Conservation (phyloP, 768 basidiomycete species). For the Serendipita sp. region DNA sequence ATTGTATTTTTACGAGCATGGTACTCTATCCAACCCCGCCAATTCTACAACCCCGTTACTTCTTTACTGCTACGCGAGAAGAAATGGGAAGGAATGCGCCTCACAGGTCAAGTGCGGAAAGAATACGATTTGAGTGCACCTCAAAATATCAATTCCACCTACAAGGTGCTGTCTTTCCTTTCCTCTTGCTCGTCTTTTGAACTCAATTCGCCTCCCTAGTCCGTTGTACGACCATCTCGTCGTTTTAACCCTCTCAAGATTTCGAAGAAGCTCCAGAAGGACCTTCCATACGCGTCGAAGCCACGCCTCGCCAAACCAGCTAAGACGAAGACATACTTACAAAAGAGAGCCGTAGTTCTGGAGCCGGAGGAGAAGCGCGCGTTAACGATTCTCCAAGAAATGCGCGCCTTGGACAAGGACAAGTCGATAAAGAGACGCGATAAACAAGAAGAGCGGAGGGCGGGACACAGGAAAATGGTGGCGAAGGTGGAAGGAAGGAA, state of each 20-base stretch:
- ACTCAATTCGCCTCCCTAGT: conserved; percentile 16
- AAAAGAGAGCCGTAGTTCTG: conserved; percentile 88
- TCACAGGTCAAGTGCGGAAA: conserved; percentile 84
- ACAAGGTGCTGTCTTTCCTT: conserved; percentile 34
- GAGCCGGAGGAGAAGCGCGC: conserved; percentile 93
- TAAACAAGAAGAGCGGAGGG: conserved; percentile 72
- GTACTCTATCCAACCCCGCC: conserved; percentile 89
- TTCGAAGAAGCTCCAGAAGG: conserved; percentile 77
- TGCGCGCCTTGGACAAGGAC: conserved; percentile 80
- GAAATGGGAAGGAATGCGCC: conserved; percentile 84
- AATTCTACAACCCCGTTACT: conserved; percentile 93
- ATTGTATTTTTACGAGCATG: conserved; percentile 91
- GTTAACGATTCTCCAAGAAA: conserved; percentile 80
- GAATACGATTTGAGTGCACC: conserved; percentile 77
- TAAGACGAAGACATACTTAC: conserved; percentile 65
- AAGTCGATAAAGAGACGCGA: conserved; percentile 61
- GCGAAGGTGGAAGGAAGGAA: conserved; percentile 51
- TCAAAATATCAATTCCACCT: conserved; percentile 64
- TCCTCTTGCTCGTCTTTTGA: neutral
- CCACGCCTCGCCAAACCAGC: conserved; percentile 71
- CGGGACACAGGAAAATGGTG: conserved; percentile 49
- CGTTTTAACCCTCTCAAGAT: conserved; percentile 85
- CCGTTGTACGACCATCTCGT: conserved; percentile 58
- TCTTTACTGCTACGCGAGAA: conserved; percentile 77
- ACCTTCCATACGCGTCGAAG: conserved; percentile 85